These are phyloP conservation scores for Kwoniella bestiolae DNA, from an alignment of 768 basidiomycete species.

Conservation along the genomic window DNA sequence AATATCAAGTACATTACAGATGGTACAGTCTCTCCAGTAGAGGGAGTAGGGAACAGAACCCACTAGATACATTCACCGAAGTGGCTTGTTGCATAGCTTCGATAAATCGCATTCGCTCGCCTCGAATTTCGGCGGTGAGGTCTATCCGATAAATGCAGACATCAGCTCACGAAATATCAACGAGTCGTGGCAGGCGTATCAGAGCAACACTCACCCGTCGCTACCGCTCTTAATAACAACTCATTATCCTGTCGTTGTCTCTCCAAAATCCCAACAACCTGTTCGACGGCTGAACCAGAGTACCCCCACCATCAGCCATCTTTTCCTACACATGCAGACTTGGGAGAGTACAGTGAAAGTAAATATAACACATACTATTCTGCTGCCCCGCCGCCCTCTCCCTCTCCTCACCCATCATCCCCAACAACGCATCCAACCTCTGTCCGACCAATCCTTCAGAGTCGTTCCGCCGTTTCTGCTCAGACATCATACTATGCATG, in stretches of 20 bases:
- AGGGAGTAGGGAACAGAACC: slow-evolving; percentile 19
- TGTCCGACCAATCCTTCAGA: slow-evolving; percentile 64
- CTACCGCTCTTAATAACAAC: slow-evolving; percentile 68
- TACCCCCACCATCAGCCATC: not conserved
- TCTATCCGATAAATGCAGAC: slow-evolving; percentile 60
- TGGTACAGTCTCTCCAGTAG: slow-evolving; percentile 8
- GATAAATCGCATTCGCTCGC: slow-evolving; percentile 81
- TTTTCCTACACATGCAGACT: too few relatives aligned
- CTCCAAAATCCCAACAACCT: slow-evolving; percentile 62
- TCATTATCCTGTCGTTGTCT: slow-evolving; percentile 76
- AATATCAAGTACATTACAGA: too few relatives aligned
- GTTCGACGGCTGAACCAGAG: slow-evolving; percentile 42
- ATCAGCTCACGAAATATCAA: not conserved
- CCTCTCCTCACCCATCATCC: slow-evolving; percentile 51
- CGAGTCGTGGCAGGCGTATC: not conserved
- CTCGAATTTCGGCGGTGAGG: slow-evolving; percentile 79
- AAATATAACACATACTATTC: slow-evolving; percentile 44
- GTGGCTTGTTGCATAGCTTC: slow-evolving; percentile 97
- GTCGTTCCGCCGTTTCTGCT: slow-evolving; percentile 59
- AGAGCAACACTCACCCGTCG: slow-evolving; percentile 62
- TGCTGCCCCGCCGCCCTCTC: slow-evolving; percentile 52
- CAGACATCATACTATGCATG: slow-evolving; percentile 60
- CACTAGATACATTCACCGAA: slow-evolving; percentile 80
- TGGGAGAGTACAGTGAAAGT: too few relatives aligned
- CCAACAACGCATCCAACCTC: slow-evolving; percentile 49